Evolutionary conservation across 768 basidiomycete species (phyloP).

Genomic region (Termitomyces sp.): DNA sequence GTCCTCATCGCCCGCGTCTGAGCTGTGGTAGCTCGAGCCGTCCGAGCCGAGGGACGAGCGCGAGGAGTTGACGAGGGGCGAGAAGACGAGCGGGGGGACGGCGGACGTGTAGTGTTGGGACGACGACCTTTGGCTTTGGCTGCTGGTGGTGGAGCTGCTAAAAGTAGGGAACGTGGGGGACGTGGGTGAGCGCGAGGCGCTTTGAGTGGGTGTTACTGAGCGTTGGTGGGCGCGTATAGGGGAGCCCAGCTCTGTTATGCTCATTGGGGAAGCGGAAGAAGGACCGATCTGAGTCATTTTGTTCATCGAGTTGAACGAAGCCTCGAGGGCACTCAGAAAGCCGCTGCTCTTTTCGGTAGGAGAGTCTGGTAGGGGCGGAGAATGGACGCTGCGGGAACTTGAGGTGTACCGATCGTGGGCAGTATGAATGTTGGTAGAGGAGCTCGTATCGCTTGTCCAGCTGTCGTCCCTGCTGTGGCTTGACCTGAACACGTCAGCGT

Average conservation of each 20-base stretch:
- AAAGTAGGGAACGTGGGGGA: constrained; percentile 46
- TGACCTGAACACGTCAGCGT: constrained; percentile 22
- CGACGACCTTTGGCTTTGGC: constrained; percentile 52
- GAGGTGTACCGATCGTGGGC: constrained; percentile 37
- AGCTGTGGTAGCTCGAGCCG: constrained; percentile 85
- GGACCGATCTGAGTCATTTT: constrained; percentile 32
- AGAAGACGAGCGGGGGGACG: constrained; percentile 60
- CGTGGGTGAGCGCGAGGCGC: constrained; percentile 46
- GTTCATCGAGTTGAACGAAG: constrained; percentile 18
- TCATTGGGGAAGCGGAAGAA: constrained; percentile 37
- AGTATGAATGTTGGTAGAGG: constrained; percentile 27
- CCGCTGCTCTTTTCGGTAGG: constrained; percentile 39
- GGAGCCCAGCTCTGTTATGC: constrained; percentile 47
- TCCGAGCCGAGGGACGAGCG: constrained; percentile 75
- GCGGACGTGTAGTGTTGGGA: constrained; percentile 47
- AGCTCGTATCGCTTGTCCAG: constrained; percentile 43
- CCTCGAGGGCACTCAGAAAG: constrained; percentile 26
- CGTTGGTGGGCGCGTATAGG: constrained; percentile 37
- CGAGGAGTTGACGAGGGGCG: constrained; percentile 70
- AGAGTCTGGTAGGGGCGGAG: constrained; percentile 60
- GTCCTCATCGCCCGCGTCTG: constrained; percentile 60
- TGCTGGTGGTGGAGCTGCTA: constrained; percentile 33
- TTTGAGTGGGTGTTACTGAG: constrained; percentile 69
- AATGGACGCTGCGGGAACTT: constrained; percentile 45
- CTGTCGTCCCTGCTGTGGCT: constrained; percentile 58